Evolutionary conservation across 164 flowering plant genomes (phyloP).

Genomic region (Cinnamomum chago): DNA sequence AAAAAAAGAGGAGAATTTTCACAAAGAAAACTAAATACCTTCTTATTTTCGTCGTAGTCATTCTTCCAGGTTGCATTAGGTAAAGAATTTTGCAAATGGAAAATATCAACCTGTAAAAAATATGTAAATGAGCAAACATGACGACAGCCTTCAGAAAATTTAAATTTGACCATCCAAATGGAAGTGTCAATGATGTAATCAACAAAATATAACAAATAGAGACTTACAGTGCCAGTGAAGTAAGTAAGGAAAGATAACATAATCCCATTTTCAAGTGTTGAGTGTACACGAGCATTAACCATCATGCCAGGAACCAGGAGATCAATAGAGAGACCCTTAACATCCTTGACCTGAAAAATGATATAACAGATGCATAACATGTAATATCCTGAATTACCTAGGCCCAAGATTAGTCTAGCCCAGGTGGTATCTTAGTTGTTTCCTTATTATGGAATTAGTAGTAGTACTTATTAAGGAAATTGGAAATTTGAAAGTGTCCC

Average conservation of each 20-base stretch:
- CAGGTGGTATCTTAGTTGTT: no score
- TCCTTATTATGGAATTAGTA: no score
- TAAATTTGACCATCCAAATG: not conserved
- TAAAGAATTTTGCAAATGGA: conserved; percentile 60
- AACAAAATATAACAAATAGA: conserved; percentile 4
- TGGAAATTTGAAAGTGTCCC: no score
- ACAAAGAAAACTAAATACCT: conserved; percentile 38
- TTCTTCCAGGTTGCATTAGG: conserved; percentile 71
- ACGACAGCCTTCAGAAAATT: not conserved
- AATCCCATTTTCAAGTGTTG: conserved; percentile 85
- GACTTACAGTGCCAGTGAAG: conserved; percentile 94
- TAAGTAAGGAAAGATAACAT: conserved; percentile 86
- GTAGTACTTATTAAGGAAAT: no score
- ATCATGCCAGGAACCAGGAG: conserved; percentile 94
- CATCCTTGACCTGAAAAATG: conserved; percentile 66
- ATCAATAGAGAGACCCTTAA: conserved; percentile 87
- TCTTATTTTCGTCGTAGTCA: conserved; percentile 56
- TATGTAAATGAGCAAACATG: not conserved
- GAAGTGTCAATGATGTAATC: not conserved
- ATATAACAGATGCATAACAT: conserved; percentile 5
- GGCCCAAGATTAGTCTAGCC: no score
- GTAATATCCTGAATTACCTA: no score
- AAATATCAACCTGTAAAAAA: conserved; percentile 73
- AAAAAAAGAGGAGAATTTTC: no score
- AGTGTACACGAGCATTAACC: conserved; percentile 78